phyloP scores from a whole-genome alignment of 495 filamentous ascomycete genomes.

The Aspergillus funiculosus region DNA sequence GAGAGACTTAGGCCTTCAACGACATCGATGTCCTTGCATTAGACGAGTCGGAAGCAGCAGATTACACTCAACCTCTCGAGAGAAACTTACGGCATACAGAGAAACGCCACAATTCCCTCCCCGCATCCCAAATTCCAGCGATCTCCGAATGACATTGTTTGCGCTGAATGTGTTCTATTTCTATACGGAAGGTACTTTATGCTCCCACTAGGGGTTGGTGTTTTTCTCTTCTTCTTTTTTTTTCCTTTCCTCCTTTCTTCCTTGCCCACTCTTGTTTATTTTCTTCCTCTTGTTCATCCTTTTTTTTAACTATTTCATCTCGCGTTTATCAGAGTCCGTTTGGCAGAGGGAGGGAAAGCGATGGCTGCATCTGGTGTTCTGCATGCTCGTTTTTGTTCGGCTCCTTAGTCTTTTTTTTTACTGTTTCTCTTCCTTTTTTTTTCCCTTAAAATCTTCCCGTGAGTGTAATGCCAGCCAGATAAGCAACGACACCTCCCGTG shows the following conservation, averaged over 20 bases:
- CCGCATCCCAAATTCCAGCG: conserved; percentile 21
- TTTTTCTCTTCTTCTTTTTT: conserved; percentile 20
- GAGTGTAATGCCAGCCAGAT: conserved; percentile 31
- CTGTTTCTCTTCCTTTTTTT: conserved; percentile 23
- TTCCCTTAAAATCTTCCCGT: conserved; percentile 27
- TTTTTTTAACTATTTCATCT: conserved; percentile 23
- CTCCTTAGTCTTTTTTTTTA: conserved; percentile 22
- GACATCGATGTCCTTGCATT: conserved; percentile 24
- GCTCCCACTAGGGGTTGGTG: conserved; percentile 17
- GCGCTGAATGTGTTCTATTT: conserved; percentile 21
- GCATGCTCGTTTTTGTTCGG: conserved; percentile 22
- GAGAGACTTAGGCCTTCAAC: conserved; percentile 19
- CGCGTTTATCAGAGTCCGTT: conserved; percentile 31
- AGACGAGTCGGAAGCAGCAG: conserved; percentile 21
- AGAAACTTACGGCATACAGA: conserved; percentile 19
- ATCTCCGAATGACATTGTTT: conserved; percentile 17
- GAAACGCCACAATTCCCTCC: conserved; percentile 18
- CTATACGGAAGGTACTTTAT: conserved; percentile 25
- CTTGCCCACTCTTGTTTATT: conserved; percentile 12
- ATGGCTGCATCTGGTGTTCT: conserved; percentile 30
- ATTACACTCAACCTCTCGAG: conserved; percentile 15
- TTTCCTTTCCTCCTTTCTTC: conserved; percentile 13
- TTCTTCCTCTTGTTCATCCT: conserved; percentile 16
- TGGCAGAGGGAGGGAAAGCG: conserved; percentile 32
- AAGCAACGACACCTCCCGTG: conserved; percentile 30